Conservation (phyloP, 2,329 filamentous ascomycete species). For the Aspergillus carbonarius region DNA sequence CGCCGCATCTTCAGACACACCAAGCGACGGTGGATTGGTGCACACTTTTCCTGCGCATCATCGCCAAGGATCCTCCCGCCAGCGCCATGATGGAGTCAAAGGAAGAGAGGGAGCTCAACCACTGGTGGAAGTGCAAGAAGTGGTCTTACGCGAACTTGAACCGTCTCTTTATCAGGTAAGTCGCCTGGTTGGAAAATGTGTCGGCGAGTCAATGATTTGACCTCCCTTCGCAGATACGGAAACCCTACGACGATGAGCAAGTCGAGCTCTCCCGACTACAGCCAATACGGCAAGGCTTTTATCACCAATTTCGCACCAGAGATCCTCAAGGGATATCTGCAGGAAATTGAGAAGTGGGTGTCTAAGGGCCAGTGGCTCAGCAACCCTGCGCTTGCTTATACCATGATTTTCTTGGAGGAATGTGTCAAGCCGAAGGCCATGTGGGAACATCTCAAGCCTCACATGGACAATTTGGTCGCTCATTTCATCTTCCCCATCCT, state of each 20-base stretch:
- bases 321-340: conserved; percentile 91
- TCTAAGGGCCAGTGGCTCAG: conserved; percentile 92
- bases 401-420: conserved; percentile 91
- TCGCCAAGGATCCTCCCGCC: conserved; percentile 79
- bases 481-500: conserved; percentile 95
- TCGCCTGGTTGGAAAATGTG: conserved; percentile 7
- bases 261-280: conserved; percentile 71
- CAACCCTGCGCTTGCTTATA: conserved; percentile 90
- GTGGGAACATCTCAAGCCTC: conserved; percentile 90
- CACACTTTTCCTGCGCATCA: conserved; percentile 86
- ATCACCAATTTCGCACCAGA: conserved; percentile 89
- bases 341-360: conserved; percentile 97
- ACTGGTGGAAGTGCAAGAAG: conserved; percentile 99
- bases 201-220: conserved; percentile 4
- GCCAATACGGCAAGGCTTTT: conserved; percentile 85
- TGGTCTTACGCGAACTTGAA: conserved; percentile 99
- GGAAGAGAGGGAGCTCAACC: conserved; percentile 85
- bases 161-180: conserved; percentile 84
- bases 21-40: conserved; percentile 92
- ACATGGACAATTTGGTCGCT: conserved; percentile 88
- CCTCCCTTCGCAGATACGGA: conserved; percentile 66
- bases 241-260: conserved; percentile 76
- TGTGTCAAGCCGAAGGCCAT: conserved; percentile 96
- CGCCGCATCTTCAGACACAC: conserved; percentile 72
- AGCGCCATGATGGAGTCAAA: conserved; percentile 75